Base-by-base conservation (phyloP, 306 rosid species). In the Pachyrhizus erosus region DNA sequence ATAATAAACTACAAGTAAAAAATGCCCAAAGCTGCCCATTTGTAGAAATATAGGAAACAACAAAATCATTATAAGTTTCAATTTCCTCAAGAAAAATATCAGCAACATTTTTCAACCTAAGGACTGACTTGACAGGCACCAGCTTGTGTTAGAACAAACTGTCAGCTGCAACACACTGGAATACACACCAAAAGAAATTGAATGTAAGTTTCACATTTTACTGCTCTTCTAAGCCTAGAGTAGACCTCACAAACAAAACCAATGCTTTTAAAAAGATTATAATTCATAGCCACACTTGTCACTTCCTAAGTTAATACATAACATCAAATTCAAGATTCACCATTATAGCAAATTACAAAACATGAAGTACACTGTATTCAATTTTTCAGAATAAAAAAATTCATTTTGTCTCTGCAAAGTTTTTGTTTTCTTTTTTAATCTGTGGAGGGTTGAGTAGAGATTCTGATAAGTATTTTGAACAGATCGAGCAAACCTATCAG, bases 1-100 rank as follows among this genome's bases (percentile, higher is more conserved):
- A 20, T 48, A 24, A 33, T 49, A 51, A 48, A 60, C 11, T 12
- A 42, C 64, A 13, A 68, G 69, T 43, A 79, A 13, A 78, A 52
- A 79, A 61, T 54, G 34, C n/a, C 24, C 55, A 13, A 78, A 52
- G 68, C 46, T 54, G 34, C n/a, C 24, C 55, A 68, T 78, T 15
- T 34, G 29, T 5, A 10, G 21, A 2, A 62, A 62, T 3, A 7
- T 20, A 54, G 43, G 57, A 70, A 18, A 29, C 2, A 52, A 17
- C 40, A 37, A 37, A 14, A 73, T 31, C 61, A 57, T 15, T 12
- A 21, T 42, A 18, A 58, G 8, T 70, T 21, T 72, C 7, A 20
- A 17, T 43, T 71, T 72, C 24, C 21, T 26, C 4, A 27, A 76
- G 70, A 40, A 61, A 17, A 17, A 77, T 3, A 24, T 9, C 12